Evolutionary conservation across 768 basidiomycete genomes (phyloP), one percentile per base, ranked within the genome.

Genomic region (Lactarius quietus): DNA sequence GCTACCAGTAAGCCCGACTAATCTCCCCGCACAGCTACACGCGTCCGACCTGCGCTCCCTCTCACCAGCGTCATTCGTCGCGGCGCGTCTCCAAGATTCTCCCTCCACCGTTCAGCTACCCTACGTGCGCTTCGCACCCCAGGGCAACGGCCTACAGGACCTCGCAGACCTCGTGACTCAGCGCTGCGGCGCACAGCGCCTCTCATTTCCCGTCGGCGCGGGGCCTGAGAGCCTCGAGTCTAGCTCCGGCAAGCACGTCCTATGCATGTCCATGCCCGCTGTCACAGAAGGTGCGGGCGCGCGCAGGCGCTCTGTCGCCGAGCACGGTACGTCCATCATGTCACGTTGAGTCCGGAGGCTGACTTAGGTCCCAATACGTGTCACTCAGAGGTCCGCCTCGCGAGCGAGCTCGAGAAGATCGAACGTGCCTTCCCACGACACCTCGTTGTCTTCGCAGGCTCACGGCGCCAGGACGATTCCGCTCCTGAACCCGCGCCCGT

Each of bases 31-130:
- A 35, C 70, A 92, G 90, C 77, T 89, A 5, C 90, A 88, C 70
- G 86, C 88, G 29, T 86, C 89, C n/a, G 90, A 92, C 78, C 78
- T 92, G 48, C 86, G 87, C 35, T 74, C 76, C 12, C 83, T 92
- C 26, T 74, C 83, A 7, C 77, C 84, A 10, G 78, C 80, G 1
- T 84, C 84, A 3, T 74, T 77, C 65, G 76, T 92, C 23, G 76
- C 82, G 6, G 77, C 74, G 29, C 71, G 77, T 7, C 76, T 92
- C 10, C 77, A 75, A 4, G 76, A 77, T 1, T 78, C 89, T 3
- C 77, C 84, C 0, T 86, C 82, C 2, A 78, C 84, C 29, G 76
- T 85, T 28, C 86, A 90, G 74, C 81, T 86, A 38, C 85, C 89
- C 2, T 86, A 91, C 70, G 78, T 86, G 14, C 79, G 75, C 65